phyloP scores from a whole-genome alignment of 306 rosid genomes.

The Senna siamea region DNA sequence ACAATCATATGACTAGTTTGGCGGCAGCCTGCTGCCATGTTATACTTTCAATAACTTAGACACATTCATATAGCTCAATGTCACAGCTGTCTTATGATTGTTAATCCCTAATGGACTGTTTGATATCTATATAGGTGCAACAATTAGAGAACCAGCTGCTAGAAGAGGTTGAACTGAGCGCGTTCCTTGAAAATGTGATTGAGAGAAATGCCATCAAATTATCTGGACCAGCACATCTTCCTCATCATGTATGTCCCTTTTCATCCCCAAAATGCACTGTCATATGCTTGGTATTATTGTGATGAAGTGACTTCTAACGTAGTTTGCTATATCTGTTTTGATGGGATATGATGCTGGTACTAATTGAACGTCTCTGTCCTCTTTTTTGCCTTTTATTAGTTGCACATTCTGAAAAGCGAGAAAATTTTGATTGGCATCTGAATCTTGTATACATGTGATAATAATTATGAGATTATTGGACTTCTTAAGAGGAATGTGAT shows the following conservation, averaged over 20 bases:
- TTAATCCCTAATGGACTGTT: slow-evolving; percentile 33
- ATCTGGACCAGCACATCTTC: slow-evolving; percentile 49
- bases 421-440: background rate
- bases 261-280: background rate
- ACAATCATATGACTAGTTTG: slow-evolving; percentile 3
- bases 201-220: slow-evolving; percentile 47
- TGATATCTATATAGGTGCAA: slow-evolving; percentile 50
- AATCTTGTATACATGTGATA: background rate
- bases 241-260: slow-evolving; percentile 54
- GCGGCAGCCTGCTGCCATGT: background rate
- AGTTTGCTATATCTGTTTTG: background rate
- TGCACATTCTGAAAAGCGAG: background rate
- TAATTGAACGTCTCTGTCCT: background rate
- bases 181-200: slow-evolving; percentile 55
- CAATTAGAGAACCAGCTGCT: slow-evolving; percentile 54
- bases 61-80: background rate
- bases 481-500: background rate
- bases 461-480: background rate
- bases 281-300: background rate
- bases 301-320: slow-evolving; percentile 13
- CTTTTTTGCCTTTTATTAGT: background rate
- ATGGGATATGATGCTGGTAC: background rate
- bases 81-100: slow-evolving; percentile 15
- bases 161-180: slow-evolving; percentile 66
- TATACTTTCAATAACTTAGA: background rate